phyloP scores from a whole-genome alignment of 768 basidiomycete genomes.

The Trametes sanguinea region DNA sequence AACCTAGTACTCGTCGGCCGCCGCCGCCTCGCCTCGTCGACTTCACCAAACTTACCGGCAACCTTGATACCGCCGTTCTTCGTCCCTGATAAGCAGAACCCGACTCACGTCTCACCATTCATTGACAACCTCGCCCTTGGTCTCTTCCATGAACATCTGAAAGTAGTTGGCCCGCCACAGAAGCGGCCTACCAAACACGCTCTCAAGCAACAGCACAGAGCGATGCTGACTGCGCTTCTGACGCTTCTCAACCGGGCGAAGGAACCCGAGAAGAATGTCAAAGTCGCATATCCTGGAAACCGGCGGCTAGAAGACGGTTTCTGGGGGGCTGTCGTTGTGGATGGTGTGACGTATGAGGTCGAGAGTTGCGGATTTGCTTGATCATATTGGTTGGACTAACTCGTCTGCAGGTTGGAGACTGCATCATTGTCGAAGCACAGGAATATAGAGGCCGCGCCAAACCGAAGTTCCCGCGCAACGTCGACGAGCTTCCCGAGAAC shows the following conservation, averaged over 20 bases:
- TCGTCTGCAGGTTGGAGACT: conserved; percentile 59
- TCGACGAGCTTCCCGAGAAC: conserved; percentile 37
- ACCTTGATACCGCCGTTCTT: conserved; percentile 59
- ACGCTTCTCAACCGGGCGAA: conserved; percentile 7
- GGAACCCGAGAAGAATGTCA: neutral
- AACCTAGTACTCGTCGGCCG: neutral
- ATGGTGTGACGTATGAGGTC: conserved; percentile 42
- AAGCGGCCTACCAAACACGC: conserved; percentile 2
- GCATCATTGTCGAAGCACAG: conserved; percentile 52
- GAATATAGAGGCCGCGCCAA: conserved; percentile 33
- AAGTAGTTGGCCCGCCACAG: conserved; percentile 53
- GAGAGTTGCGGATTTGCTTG: neutral
- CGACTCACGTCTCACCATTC: conserved; percentile 64
- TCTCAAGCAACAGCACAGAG: conserved; percentile 3
- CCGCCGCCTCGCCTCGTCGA: neutral
- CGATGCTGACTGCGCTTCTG: conserved; percentile 1
- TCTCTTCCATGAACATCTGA: conserved; percentile 55
- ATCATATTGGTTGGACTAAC: neutral
- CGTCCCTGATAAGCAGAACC: conserved; percentile 51
- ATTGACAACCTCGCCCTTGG: conserved; percentile 53
- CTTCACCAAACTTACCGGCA: conserved; percentile 28
- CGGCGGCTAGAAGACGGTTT: conserved; percentile 20
- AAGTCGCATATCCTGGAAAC: neutral
- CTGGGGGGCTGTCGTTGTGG: conserved; percentile 43
- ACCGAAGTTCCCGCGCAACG: conserved; percentile 38